Evolutionary conservation across 345 rosid species (phyloP), one percentile per base, ranked within the genome.

Genomic region (Eutrema japonicum): DNA sequence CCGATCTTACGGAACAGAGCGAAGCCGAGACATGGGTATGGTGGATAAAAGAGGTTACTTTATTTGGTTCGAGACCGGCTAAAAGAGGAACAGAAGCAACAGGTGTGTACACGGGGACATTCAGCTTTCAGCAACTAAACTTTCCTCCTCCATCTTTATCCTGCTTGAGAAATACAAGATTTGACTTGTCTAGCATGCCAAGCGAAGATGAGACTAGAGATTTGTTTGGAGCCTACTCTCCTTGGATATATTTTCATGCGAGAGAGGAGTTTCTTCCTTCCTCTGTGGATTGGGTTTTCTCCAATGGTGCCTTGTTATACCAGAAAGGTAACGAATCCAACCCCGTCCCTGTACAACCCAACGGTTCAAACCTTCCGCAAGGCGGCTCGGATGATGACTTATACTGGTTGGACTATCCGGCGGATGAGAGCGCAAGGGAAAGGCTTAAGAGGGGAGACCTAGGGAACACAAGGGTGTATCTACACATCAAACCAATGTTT

Each of bases 311-410:
- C 5, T 63, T 91, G 33, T 56, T 90, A 10, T 83, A 84, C 68
- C 84, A 78, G 49, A 83, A 62, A 41, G 97, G 91, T 2, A 84
- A 89, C 8, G 96, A 88, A 54, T 82, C 92, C 6, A 74, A 79
- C 11, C 90, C 98, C 0, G 78, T 75, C 10, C 70, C 80, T 0
- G 51, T 93, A 0, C 80, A 89, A 9, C 77, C 85, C 10, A 72
- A 52, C 0, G 96, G 98, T n/a, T 75, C 80, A 12, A 93, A 89
- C 83, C 96, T 93, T 66, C 98, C 96, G 0, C 97, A 82, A 58
- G 94, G 88, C 3, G 98, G 91, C 40, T 83, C 87, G 1, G 75
- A 86, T 3, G 96, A 93, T n/a, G 97, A 78, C 2, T 77, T 57
- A 10, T 90, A 82, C 73, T 90, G 93, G 98, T 8, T 93, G 38